phyloP scores from a whole-genome alignment of 306 rosid genomes.

The Senna siamea region DNA sequence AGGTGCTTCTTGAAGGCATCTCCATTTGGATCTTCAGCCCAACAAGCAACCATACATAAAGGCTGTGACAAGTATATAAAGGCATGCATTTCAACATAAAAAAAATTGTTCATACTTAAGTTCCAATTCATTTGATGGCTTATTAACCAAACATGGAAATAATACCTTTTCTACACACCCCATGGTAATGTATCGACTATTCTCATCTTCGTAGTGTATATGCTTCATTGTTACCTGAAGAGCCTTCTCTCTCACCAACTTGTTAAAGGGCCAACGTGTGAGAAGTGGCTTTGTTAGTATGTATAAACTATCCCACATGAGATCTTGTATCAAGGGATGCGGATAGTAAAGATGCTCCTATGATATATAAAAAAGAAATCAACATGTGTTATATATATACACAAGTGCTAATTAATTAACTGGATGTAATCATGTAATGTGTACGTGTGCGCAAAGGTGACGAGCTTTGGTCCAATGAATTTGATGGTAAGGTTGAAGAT shows the following conservation, averaged over 20 bases:
- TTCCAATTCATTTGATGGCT: not conserved
- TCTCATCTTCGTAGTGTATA: conserved; percentile 52
- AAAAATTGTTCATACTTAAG: no score
- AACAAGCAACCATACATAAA: not conserved
- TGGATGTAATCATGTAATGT: no score
- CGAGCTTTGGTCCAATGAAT: conserved; percentile 70
- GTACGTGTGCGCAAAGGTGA: conserved; percentile 64
- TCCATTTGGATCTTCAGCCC: conserved; percentile 18
- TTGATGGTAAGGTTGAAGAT: conserved; percentile 53
- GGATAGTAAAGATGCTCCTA: conserved; percentile 53
- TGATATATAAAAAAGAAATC: not conserved
- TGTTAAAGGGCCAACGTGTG: not conserved
- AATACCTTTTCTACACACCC: conserved; percentile 21
- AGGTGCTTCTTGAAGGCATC: conserved; percentile 2
- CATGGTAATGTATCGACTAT: conserved; percentile 23
- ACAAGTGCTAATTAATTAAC: no score
- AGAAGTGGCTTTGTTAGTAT: not conserved
- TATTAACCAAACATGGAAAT: not conserved
- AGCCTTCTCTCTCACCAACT: not conserved
- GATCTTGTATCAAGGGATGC: conserved; percentile 46
- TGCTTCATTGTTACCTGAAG: conserved; percentile 8
- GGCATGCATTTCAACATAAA: no score
- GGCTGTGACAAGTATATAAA: not conserved
- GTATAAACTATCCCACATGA: not conserved
- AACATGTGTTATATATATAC: no score